Conservation (phyloP, 2,329 filamentous ascomycete genomes). For the Aspergillus quadrilineatus region DNA sequence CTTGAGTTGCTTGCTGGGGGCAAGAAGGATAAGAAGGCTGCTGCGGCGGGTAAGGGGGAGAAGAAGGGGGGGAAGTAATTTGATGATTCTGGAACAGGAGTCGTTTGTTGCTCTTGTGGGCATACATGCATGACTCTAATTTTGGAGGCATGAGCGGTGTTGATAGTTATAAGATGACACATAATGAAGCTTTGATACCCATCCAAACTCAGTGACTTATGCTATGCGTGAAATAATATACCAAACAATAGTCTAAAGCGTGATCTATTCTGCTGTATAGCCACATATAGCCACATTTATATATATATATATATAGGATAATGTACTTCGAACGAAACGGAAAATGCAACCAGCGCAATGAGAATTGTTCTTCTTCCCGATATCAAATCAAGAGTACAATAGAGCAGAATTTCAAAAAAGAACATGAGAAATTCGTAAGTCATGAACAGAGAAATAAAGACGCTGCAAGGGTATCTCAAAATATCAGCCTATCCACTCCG, state of each 20-base stretch:
- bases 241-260: not conserved
- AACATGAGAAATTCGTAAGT: slow-evolving; percentile 13
- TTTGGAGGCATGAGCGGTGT: not conserved
- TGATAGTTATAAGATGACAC: not conserved
- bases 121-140: not conserved
- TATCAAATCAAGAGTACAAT: slow-evolving; percentile 1
- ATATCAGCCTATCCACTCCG: slow-evolving; percentile 28
- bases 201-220: not conserved
- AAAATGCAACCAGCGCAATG: slow-evolving; percentile 8
- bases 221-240: not conserved
- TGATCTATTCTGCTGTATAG: not conserved
- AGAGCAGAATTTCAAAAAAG: not conserved
- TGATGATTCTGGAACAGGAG: slow-evolving; percentile 1
- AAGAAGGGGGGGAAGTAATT: slow-evolving; percentile 29
- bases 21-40: slow-evolving; percentile 57
- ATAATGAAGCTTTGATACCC: slow-evolving; percentile 21
- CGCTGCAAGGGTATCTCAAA: slow-evolving; percentile 38
- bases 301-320: slow-evolving; percentile 3
- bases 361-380: slow-evolving; percentile 24
- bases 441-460: slow-evolving; percentile 17
- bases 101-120: not conserved
- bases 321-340: not conserved
- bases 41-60: slow-evolving; percentile 28
- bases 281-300: not conserved
- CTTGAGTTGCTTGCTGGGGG: slow-evolving; percentile 66